phyloP scores from a whole-genome alignment of 2,329 filamentous ascomycete species.

The Fusarium sambucinum region DNA sequence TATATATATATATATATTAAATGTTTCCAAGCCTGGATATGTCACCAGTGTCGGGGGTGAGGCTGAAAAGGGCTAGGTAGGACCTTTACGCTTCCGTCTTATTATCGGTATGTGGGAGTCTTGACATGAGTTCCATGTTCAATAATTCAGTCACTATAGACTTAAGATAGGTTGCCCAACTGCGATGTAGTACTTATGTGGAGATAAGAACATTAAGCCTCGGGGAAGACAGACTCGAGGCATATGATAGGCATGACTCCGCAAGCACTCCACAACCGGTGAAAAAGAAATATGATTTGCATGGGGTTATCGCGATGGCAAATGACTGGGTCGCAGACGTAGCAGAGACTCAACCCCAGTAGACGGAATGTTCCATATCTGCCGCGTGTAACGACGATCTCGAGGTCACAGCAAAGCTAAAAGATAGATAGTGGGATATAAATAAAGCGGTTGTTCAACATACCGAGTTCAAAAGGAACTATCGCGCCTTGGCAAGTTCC shows the following conservation, averaged over 20 bases:
- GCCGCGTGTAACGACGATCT: background rate
- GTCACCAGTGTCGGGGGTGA: background rate
- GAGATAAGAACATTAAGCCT: background rate
- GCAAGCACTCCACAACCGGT: background rate
- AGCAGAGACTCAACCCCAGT: background rate
- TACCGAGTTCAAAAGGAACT: background rate
- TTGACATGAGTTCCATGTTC: background rate
- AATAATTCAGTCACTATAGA: background rate
- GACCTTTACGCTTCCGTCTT: background rate
- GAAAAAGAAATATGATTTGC: background rate
- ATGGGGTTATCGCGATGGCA: background rate
- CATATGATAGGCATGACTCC: background rate
- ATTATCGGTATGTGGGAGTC: background rate
- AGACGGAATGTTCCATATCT: background rate
- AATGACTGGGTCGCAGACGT: background rate
- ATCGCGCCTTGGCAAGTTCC: background rate
- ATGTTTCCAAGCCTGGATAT: background rate
- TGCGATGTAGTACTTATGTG: background rate
- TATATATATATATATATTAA: background rate
- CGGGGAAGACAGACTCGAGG: background rate
- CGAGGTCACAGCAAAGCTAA: background rate
- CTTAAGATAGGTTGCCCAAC: background rate
- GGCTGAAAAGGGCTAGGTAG: background rate
- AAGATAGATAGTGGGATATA: background rate
- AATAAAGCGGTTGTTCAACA: rapidly evolving